Percentiles rank a stretch among this genome's conserved stretches.
These are phyloP conservation scores for Penicillium sp. DNA, from an alignment of 2,329 filamentous ascomycete species.

Conservation along the genomic window DNA sequence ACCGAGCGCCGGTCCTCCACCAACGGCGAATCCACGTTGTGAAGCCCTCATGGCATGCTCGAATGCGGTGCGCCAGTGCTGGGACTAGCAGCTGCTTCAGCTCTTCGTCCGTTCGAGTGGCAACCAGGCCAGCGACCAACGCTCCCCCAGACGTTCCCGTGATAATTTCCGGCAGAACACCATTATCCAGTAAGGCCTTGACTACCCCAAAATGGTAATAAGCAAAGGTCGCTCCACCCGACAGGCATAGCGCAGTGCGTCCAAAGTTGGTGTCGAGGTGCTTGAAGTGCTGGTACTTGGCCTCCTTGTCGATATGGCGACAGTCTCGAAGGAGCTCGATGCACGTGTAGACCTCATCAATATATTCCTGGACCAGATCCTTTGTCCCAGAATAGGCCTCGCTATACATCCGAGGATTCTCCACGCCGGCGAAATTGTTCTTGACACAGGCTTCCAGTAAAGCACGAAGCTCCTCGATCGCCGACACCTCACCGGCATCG, in stretches of 20 bases:
- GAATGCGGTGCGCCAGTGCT: conserved; percentile 81
- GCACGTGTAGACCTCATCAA: conserved; percentile 67
- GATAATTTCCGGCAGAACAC: conserved; percentile 86
- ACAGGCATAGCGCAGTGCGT: conserved; percentile 87
- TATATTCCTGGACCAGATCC: conserved; percentile 82
- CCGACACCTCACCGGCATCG: conserved; percentile 43
- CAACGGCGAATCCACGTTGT: conserved; percentile 77
- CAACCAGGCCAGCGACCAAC: conserved; percentile 80
- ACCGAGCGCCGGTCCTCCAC: conserved; percentile 90
- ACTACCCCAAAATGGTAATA: conserved; percentile 97
- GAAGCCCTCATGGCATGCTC: conserved; percentile 77
- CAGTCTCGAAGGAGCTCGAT: conserved; percentile 70
- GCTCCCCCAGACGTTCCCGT: conserved; percentile 95
- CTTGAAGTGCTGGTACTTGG: conserved; percentile 82
- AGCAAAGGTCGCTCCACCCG: conserved; percentile 89
- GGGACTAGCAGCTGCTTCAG: conserved; percentile 82
- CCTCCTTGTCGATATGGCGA: conserved; percentile 66
- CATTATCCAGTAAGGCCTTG: conserved; percentile 83
- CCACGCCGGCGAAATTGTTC: conserved; percentile 94
- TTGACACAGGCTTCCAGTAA: conserved; percentile 90
- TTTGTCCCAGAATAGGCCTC: conserved; percentile 99
- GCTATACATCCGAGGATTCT: conserved; percentile 92
- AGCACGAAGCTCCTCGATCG: conserved; percentile 73
- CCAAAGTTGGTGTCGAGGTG: conserved; percentile 89
- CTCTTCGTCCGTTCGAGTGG: conserved; percentile 89